phyloP scores from a whole-genome alignment of 2,329 filamentous ascomycete species.

The Colletotrichum coccodes region DNA sequence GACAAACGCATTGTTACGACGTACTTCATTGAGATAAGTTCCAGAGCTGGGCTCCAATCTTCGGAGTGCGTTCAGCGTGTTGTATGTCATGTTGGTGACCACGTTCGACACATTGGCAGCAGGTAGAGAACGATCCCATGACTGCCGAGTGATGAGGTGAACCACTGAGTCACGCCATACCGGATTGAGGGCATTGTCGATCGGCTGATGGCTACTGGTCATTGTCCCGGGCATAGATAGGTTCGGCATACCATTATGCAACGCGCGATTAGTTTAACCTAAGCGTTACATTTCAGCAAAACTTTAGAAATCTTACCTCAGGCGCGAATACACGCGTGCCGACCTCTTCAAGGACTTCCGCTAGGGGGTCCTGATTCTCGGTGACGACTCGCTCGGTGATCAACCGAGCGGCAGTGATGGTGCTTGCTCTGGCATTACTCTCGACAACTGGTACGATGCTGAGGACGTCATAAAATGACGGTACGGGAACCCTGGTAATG shows the following conservation, averaged over 20 bases:
- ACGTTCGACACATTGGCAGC: no score
- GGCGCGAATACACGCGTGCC: neutral
- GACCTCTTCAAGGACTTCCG: neutral
- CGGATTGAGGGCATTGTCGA: conserved; percentile 10
- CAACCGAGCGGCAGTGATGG: neutral
- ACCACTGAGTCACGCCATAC: conserved; percentile 3
- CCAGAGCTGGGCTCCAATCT: neutral
- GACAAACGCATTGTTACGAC: no score
- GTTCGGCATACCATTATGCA: neutral
- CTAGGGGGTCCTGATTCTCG: neutral
- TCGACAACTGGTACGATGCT: neutral
- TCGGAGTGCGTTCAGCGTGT: neutral
- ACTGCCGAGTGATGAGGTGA: neutral
- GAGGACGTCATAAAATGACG: neutral
- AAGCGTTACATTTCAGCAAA: no score
- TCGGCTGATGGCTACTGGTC: neutral
- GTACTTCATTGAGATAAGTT: conserved; percentile 6
- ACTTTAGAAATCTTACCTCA: neutral
- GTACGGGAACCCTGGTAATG: no score
- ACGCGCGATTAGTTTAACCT: neutral
- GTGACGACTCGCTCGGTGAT: neutral
- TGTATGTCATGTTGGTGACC: no score
- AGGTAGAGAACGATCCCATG: no score
- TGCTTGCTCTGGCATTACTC: neutral
- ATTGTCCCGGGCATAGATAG: neutral